Conservation (phyloP, 2,329 filamentous ascomycete species). For the Pseudocercospora ulei region DNA sequence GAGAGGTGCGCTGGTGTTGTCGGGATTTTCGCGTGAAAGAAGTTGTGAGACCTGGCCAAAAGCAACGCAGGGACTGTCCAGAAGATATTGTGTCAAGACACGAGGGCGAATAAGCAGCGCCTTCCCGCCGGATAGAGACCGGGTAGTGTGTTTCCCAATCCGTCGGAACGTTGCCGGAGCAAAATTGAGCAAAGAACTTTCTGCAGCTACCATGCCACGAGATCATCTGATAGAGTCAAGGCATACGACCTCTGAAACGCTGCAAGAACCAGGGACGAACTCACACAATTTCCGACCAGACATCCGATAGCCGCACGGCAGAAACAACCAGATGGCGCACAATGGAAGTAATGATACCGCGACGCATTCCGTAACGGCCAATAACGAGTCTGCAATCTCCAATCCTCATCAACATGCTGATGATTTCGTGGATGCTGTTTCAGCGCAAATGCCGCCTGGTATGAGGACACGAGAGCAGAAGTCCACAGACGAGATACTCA, state of each 20-base stretch:
- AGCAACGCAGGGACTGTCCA: neutral
- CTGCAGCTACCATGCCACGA: no score
- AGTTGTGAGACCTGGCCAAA: neutral
- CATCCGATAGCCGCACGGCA: constrained; percentile 7
- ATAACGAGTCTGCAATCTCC: constrained; percentile 3
- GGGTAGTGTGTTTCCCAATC: neutral
- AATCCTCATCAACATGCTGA: constrained; percentile 16
- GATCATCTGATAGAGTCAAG: no score
- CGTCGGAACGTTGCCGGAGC: no score
- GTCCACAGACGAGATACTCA: constrained; percentile 51
- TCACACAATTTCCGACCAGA: constrained; percentile 4
- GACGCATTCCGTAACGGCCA: constrained; percentile 1
- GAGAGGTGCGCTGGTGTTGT: neutral
- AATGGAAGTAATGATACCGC: constrained; percentile 7
- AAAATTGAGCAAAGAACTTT: no score
- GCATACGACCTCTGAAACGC: constrained; percentile 5
- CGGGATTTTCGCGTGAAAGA: neutral
- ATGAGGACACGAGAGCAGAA: constrained; percentile 51
- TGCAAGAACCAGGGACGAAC: constrained; percentile 15
- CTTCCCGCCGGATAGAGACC: neutral
- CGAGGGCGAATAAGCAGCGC: neutral
- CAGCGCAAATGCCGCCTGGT: constrained; percentile 47
- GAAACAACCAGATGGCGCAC: constrained; percentile 14
- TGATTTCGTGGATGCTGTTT: constrained; percentile 20
- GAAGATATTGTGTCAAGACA: neutral